A percentile compares a stretch with the other conserved stretches of the same genome.
These are phyloP conservation scores for Hericium alpestre DNA, from an alignment of 768 basidiomycete genomes.

Conservation along the genomic window DNA sequence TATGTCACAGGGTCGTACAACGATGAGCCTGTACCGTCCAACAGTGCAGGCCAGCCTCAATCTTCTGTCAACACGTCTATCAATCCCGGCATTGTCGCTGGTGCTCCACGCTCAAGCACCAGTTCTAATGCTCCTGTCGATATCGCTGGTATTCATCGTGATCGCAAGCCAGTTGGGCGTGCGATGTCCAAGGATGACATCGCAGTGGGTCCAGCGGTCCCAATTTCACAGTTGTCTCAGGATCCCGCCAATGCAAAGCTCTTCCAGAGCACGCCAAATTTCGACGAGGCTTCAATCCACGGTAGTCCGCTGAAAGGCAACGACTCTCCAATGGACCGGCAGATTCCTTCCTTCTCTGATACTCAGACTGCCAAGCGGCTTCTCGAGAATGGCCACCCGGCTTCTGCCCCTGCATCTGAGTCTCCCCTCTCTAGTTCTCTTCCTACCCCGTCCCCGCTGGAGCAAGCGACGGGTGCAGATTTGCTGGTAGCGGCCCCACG, in stretches of 20 bases:
- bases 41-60: constrained; percentile 12
- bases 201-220: constrained; percentile 39
- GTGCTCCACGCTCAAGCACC: constrained; percentile 49
- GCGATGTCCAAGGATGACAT: constrained; percentile 52
- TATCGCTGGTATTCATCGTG: background rate
- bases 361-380: constrained; percentile 30
- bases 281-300: constrained; percentile 17
- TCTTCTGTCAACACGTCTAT: constrained; percentile 12
- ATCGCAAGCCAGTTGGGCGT: constrained; percentile 18
- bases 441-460: constrained; percentile 37
- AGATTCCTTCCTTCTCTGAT: constrained; percentile 23
- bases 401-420: constrained; percentile 34
- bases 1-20: constrained; percentile 78
- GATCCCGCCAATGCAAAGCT: constrained; percentile 51
- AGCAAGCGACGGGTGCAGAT: constrained; percentile 16
- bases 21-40: constrained; percentile 45
- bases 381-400: constrained; percentile 38
- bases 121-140: constrained; percentile 33
- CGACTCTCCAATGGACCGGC: constrained; percentile 36
- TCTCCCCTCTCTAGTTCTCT: constrained; percentile 55
- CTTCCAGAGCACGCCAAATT: constrained; percentile 34
- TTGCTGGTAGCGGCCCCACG: constrained; percentile 30
- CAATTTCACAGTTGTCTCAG: constrained; percentile 43
- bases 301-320: constrained; percentile 30
- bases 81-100: constrained; percentile 16